Conservation (phyloP, 116 monocot genomes). For the Posidonia oceanica region DNA sequence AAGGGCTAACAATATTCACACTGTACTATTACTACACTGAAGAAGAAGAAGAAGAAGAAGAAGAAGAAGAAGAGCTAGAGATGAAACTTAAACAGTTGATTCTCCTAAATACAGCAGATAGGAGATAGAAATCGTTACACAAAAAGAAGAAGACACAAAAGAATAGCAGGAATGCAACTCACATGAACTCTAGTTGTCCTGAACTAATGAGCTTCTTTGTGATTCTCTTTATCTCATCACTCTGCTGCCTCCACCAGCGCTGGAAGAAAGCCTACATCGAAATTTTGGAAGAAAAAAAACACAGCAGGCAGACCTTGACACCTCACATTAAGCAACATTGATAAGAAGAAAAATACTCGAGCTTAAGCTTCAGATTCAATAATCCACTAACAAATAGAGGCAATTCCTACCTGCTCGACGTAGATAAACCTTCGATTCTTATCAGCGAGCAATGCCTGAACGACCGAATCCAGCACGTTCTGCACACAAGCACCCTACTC, state of each 20-base stretch:
- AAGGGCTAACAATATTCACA: too few species aligned
- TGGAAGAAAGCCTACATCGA: conserved; percentile 82
- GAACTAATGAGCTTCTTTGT: conserved; percentile 63
- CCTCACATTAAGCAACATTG: background rate
- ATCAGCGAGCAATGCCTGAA: conserved; percentile 66
- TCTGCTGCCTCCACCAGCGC: conserved; percentile 98
- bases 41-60: too few species aligned
- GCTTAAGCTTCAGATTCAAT: too few species aligned
- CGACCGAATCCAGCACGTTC: conserved; percentile 90
- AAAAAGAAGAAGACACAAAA: too few species aligned
- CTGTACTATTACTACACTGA: too few species aligned
- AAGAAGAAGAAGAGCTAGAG: too few species aligned
- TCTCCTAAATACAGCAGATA: too few species aligned
- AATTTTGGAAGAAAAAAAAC: background rate
- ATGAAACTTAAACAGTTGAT: too few species aligned
- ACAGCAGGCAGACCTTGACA: background rate
- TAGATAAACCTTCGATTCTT: conserved; percentile 93
- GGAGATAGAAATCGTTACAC: too few species aligned
- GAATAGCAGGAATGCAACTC: background rate
- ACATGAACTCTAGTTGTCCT: conserved; percentile 95
- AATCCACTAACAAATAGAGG: background rate
- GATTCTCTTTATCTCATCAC: conserved; percentile 42
- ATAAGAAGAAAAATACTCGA: too few species aligned
- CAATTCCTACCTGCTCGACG: conserved; percentile 61
- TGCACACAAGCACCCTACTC: conserved; percentile 44